These are phyloP conservation scores for Papiliotrema terrestris DNA, from an alignment of 1,284 basidiomycete genomes.

Conservation along the genomic window DNA sequence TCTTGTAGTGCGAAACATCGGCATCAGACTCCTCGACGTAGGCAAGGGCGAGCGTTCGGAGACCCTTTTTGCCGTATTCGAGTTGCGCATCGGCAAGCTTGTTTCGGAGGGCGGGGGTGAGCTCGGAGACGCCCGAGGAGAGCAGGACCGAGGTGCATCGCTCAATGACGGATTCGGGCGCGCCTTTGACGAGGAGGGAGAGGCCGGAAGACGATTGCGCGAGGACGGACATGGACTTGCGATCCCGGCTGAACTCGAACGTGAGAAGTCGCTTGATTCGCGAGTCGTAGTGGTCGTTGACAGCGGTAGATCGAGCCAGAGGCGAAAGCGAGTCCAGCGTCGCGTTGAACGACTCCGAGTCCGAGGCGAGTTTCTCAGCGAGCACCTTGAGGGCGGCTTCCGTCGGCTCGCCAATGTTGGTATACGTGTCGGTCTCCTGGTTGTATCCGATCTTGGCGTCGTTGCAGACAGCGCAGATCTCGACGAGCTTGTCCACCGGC, in stretches of 20 bases:
- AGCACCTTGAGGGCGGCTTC: conserved; percentile 92
- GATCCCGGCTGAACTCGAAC: conserved; percentile 95
- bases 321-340: conserved; percentile 61
- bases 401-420: conserved; percentile 92
- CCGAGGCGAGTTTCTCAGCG: conserved; percentile 72
- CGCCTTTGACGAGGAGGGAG: conserved; percentile 85
- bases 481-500: conserved; percentile 74
- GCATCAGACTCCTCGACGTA: conserved; percentile 75
- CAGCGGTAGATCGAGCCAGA: conserved; percentile 67
- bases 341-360: conserved; percentile 52
- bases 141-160: conserved; percentile 74
- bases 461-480: conserved; percentile 88
- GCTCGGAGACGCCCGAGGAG: conserved; percentile 60
- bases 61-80: conserved; percentile 72
- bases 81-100: conserved; percentile 61
- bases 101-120: conserved; percentile 62
- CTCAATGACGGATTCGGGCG: conserved; percentile 89
- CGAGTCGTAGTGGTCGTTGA: conserved; percentile 77
- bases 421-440: conserved; percentile 72
- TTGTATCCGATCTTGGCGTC: conserved; percentile 87
- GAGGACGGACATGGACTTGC: conserved; percentile 98
- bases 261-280: conserved; percentile 77
- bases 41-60: conserved; percentile 88
- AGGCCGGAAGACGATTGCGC: conserved; percentile 61
- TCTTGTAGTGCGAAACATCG: conserved; percentile 73